Conservation (phyloP, 2,329 filamentous ascomycete genomes). For the Claviceps paspali region DNA sequence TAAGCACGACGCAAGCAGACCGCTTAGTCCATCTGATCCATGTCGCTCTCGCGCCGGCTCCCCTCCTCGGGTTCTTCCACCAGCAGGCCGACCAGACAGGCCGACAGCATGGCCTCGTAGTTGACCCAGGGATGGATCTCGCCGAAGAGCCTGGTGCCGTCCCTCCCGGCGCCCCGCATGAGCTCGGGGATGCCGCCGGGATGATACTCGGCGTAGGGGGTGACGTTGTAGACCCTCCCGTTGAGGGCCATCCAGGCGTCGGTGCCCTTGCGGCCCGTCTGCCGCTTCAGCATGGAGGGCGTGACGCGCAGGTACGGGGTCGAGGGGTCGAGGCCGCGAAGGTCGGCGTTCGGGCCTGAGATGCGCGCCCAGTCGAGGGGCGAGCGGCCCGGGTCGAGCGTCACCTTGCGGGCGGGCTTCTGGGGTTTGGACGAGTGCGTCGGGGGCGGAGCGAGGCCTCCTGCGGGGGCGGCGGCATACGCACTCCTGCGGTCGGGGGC, state of each 20-base stretch:
- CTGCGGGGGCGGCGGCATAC: conserved; percentile 24
- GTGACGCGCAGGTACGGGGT: conserved; percentile 57
- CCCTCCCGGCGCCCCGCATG: conserved; percentile 43
- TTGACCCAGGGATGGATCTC: conserved; percentile 60
- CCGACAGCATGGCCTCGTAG: conserved; percentile 52
- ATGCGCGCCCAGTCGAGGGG: conserved; percentile 92
- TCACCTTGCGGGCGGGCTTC: conserved; percentile 53
- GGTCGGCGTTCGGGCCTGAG: conserved; percentile 45
- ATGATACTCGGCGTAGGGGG: conserved; percentile 78
- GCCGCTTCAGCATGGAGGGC: conserved; percentile 59
- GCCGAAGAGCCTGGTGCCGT: conserved; percentile 48
- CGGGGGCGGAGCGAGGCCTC: conserved; percentile 42
- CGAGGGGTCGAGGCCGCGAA: conserved; percentile 43
- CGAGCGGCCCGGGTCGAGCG: conserved; percentile 78
- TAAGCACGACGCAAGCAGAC: too few species aligned
- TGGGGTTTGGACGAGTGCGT: conserved; percentile 34
- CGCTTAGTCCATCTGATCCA: conserved; percentile 50
- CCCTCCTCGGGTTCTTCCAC: conserved; percentile 38
- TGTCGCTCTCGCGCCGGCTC: conserved; percentile 21
- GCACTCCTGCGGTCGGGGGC: conserved; percentile 24
- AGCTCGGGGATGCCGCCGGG: conserved; percentile 72
- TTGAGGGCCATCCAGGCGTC: conserved; percentile 86
- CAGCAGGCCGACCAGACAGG: conserved; percentile 46
- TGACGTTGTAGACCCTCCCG: conserved; percentile 88
- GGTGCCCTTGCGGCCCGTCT: conserved; percentile 69